Percentiles rank a stretch among this genome's conserved stretches.
phyloP scores from a whole-genome alignment of 495 filamentous ascomycete genomes.

The Talaromyces adpressus region DNA sequence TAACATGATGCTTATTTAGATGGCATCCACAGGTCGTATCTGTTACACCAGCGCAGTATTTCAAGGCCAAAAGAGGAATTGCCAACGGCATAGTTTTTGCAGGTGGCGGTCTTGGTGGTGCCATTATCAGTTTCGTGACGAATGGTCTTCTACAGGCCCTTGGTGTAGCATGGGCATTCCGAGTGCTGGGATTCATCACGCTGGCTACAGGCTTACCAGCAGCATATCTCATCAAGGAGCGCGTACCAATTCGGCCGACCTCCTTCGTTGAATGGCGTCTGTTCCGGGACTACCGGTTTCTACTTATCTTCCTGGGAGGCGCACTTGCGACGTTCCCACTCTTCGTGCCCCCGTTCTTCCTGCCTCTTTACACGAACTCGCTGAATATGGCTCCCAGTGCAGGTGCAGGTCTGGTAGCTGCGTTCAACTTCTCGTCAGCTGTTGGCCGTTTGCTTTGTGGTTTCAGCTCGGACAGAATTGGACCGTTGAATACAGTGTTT shows the following conservation, averaged over 20 bases:
- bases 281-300: slow-evolving; percentile 43
- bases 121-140: slow-evolving; percentile 41
- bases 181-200: slow-evolving; percentile 41
- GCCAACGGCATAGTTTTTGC: slow-evolving; percentile 52
- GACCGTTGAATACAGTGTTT: slow-evolving; percentile 45
- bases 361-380: slow-evolving; percentile 43
- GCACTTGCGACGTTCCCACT: slow-evolving; percentile 55
- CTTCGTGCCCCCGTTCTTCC: slow-evolving; percentile 54
- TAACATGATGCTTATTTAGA: not conserved
- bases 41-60: slow-evolving; percentile 46
- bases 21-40: slow-evolving; percentile 29
- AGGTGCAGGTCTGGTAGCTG: slow-evolving; percentile 47
- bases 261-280: slow-evolving; percentile 47
- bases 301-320: slow-evolving; percentile 43
- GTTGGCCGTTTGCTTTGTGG: slow-evolving; percentile 45
- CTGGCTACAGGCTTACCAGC: slow-evolving; percentile 47
- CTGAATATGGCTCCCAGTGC: slow-evolving; percentile 38
- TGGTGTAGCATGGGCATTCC: slow-evolving; percentile 48
- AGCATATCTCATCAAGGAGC: slow-evolving; percentile 50
- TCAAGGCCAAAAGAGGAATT: slow-evolving; percentile 44
- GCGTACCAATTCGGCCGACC: slow-evolving; percentile 31
- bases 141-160: slow-evolving; percentile 38
- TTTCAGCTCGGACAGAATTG: slow-evolving; percentile 42
- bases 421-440: slow-evolving; percentile 49
- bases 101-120: slow-evolving; percentile 47